A percentile compares a stretch with the other conserved stretches of the same genome.
phyloP scores from a whole-genome alignment of 306 rosid genomes.

The Potentilla sterilis region DNA sequence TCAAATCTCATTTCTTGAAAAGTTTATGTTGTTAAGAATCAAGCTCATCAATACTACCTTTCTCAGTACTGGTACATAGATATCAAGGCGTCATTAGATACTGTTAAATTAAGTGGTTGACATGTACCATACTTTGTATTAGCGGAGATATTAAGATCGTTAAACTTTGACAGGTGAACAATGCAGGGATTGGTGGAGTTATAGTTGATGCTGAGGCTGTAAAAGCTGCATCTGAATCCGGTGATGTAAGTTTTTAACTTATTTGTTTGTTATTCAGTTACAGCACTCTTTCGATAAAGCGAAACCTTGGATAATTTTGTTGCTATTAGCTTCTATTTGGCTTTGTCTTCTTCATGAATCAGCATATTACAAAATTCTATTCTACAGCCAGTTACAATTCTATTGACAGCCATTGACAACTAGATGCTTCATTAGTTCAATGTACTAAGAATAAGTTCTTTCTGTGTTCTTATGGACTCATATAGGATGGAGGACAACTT shows the following conservation, averaged over 20 bases:
- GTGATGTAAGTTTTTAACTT: not conserved
- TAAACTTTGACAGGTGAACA: slow-evolving; percentile 36
- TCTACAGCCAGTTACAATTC: no score
- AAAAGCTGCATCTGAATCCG: not conserved
- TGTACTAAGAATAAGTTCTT: not conserved
- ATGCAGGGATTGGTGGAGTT: slow-evolving; percentile 44
- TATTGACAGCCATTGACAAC: not conserved
- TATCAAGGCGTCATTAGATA: no score
- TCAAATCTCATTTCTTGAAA: not conserved
- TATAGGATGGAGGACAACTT: slow-evolving; percentile 10
- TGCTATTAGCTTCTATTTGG: not conserved
- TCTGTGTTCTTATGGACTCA: not conserved
- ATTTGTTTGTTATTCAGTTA: not conserved
- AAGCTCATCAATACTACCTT: not conserved
- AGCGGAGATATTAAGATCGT: not conserved
- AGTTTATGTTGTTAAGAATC: not conserved
- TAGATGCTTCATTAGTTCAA: not conserved
- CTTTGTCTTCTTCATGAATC: not conserved
- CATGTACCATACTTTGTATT: not conserved
- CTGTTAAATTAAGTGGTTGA: not conserved
- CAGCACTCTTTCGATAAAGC: not conserved
- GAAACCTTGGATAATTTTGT: not conserved
- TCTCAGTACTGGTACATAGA: no score
- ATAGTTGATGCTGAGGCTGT: slow-evolving; percentile 27
- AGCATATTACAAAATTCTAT: not conserved